Evolutionary conservation across 2,329 filamentous ascomycete species (phyloP), one percentile per base, ranked within the genome.

Genomic region (Trichoderma atroviride): DNA sequence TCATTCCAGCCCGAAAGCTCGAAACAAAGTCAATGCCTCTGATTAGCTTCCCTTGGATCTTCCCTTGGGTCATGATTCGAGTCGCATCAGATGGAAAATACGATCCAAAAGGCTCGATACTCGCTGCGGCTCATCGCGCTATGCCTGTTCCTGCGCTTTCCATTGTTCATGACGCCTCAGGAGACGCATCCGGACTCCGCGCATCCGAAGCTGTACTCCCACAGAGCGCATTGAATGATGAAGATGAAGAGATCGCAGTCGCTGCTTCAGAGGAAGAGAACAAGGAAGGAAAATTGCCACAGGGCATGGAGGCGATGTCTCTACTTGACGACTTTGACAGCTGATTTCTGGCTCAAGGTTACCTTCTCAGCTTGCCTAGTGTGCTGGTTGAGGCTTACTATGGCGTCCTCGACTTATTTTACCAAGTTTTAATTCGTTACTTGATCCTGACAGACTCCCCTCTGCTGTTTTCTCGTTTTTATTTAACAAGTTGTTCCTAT

Each of bases 31-130:
- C 82, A 2, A 91, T 94, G 84, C 95, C 96, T 0, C 82, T 98
- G 10, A 96, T 97, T 74, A 96, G 91, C 70, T 98, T 97, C 74
- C 95, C 96, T 0, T 99, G 96, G 96, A 83, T 98, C 2, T 97
- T 98, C 72, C 85, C 89, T 14, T 85, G 86, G 56, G 87, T 93
- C 33, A 72, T 81, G 73, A 75, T 78, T 47, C 75, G 78, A 16
- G 74, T 81, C 35, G 78, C 75, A 5, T 72, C 72, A n/a, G 74
- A 76, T 3, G 72, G 71, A 19, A 71, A 65, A n/a, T 74, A 75
- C 57, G 72, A 74, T 31, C 74, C 73, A 11, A 73, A 72, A 40
- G 71, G 72, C 14, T 71, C 71, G 4, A 37, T 69, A 3, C 50
- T 73, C 5, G 73, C 62, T 10, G 73, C 69, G 22, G 70, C 72